Evolutionary conservation across 129 eudicot genomes (phyloP).

Genomic region (Chrysanthemum lavandulifolium): DNA sequence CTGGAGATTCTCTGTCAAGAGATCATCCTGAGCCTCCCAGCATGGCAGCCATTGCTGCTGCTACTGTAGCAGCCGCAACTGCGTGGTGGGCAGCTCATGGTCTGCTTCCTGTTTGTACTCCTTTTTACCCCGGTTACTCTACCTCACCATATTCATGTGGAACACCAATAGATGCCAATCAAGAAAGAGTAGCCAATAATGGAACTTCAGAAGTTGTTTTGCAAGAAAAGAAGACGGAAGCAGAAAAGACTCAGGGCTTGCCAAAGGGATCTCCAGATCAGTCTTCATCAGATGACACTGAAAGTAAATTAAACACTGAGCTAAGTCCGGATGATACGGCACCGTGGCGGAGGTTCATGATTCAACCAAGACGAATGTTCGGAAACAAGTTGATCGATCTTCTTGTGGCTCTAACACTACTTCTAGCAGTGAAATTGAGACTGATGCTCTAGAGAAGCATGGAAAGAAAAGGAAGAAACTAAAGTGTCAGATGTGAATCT

Average conservation of each 20-base stretch:
- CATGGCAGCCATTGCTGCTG: conserved; percentile 86
- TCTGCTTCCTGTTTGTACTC: conserved; percentile 65
- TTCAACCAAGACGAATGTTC: conserved; percentile 40
- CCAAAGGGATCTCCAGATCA: conserved; percentile 11
- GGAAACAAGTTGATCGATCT: conserved; percentile 86
- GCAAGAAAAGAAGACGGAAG: conserved; percentile 44
- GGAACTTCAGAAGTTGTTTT: conserved; percentile 25
- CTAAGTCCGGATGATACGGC: conserved; percentile 32
- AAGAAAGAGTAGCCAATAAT: conserved; percentile 25
- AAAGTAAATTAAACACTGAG: conserved; percentile 30
- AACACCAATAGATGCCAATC: conserved; percentile 28
- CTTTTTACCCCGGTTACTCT: conserved; percentile 45
- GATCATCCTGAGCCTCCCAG: conserved; percentile 51
- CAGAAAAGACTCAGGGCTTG: conserved; percentile 36
- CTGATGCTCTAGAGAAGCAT: conserved; percentile 64
- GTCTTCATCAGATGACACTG: conserved; percentile 66
- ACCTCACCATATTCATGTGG: conserved; percentile 35
- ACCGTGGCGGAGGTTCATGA: conserved; percentile 45
- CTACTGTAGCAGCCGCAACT: conserved; percentile 95
- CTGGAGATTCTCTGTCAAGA: conserved; percentile 37
- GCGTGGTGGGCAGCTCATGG: conserved; percentile 99
- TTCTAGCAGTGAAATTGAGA: conserved; percentile 94
- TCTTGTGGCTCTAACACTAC: conserved; percentile 92
- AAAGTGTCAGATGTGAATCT: conserved; percentile 50
- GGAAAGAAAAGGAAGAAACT: conserved; percentile 54